A percentile compares a stretch with the other conserved stretches of the same genome.
Conservation (phyloP, 2,329 filamentous ascomycete species). For the Colletotrichum caudatum region DNA sequence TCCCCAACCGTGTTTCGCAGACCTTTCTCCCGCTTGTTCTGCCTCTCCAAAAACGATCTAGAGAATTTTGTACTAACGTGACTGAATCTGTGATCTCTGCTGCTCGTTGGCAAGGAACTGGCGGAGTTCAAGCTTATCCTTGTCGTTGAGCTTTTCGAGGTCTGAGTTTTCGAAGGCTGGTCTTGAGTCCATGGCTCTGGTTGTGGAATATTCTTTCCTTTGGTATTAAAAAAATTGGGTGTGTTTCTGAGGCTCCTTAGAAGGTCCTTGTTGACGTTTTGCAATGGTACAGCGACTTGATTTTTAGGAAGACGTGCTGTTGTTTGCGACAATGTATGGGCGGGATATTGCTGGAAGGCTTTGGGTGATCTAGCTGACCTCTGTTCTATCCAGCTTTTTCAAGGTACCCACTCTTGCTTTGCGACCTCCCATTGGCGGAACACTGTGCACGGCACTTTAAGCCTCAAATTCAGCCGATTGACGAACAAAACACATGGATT, state of each 20-base stretch:
- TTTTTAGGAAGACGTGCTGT: background rate
- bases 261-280: background rate
- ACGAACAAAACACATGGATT: background rate
- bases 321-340: background rate
- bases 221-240: background rate
- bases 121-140: constrained; percentile 88
- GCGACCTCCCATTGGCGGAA: constrained; percentile 6
- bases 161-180: constrained; percentile 67
- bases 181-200: constrained; percentile 51
- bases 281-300: background rate
- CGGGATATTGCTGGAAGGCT: background rate
- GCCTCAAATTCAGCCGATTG: background rate
- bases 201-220: background rate
- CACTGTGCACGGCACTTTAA: background rate
- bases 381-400: constrained; percentile 21
- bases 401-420: constrained; percentile 9
- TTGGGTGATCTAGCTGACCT: background rate
- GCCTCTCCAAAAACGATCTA: background rate
- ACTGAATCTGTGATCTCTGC: constrained; percentile 79
- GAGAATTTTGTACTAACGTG: constrained; percentile 63
- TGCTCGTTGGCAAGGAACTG: constrained; percentile 86
- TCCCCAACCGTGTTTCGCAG: background rate
- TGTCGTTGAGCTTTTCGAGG: constrained; percentile 79
- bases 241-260: background rate
- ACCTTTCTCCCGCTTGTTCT: background rate